These are phyloP conservation scores for Cercospora zeae-maydis DNA, from an alignment of 2,329 filamentous ascomycete genomes.

Conservation along the genomic window DNA sequence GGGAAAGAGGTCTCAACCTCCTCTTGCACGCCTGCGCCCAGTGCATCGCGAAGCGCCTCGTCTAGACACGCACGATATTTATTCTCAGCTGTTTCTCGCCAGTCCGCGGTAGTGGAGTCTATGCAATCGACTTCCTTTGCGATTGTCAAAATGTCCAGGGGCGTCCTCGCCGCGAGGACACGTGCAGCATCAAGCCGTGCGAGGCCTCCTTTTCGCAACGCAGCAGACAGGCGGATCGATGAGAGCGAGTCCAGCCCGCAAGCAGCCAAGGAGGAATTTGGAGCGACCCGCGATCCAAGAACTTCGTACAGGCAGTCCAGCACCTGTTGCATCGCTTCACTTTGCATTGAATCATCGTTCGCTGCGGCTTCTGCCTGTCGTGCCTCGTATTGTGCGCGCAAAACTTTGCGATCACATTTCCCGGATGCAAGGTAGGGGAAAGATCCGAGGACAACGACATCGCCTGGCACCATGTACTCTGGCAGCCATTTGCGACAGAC, in stretches of 20 bases:
- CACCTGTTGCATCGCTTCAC: conserved; percentile 15
- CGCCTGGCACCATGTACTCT: conserved; percentile 75
- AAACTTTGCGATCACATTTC: conserved; percentile 68
- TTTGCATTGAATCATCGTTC: conserved; percentile 23
- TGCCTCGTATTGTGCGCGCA: conserved; percentile 55
- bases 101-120: not conserved
- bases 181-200: conserved; percentile 54
- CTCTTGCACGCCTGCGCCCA: not conserved
- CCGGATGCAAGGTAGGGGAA: conserved; percentile 78
- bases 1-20: conserved; percentile 45
- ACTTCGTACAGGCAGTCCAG: conserved; percentile 23
- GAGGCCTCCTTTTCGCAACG: conserved; percentile 57
- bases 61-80: conserved; percentile 13
- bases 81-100: conserved; percentile 3
- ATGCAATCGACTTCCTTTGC: not conserved
- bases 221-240: conserved; percentile 62
- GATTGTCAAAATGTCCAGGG: conserved; percentile 29
- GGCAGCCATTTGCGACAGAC: conserved; percentile 74
- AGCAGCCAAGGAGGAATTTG: conserved; percentile 47
- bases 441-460: conserved; percentile 60
- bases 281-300: conserved; percentile 19
- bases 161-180: conserved; percentile 57
- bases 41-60: not conserved
- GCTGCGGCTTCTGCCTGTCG: conserved; percentile 27
- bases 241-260: conserved; percentile 64